Percentiles rank a stretch among this genome's conserved stretches.
Evolutionary conservation across 495 filamentous ascomycete genomes (phyloP).

Genomic region (Penicillium argentinense): DNA sequence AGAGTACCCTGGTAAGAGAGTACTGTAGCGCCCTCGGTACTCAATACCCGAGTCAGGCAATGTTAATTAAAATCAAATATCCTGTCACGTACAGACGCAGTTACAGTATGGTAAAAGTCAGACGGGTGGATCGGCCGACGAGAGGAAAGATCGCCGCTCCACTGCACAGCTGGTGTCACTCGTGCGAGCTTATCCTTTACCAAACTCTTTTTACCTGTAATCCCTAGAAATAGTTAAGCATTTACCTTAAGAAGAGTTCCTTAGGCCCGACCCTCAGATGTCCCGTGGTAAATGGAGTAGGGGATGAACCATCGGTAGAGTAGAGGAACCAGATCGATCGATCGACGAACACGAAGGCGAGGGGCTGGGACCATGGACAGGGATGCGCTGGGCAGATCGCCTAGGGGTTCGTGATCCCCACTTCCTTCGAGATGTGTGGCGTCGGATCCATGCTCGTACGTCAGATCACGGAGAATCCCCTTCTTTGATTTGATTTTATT

Average conservation of each 20-base stretch:
- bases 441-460: slow-evolving; percentile 20
- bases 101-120: too few species aligned
- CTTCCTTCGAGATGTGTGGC: slow-evolving; percentile 29
- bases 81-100: too few species aligned
- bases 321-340: slow-evolving; percentile 14
- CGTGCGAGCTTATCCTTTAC: too few species aligned
- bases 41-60: too few species aligned
- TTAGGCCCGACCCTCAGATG: slow-evolving; percentile 8
- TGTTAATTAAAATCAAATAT: too few species aligned
- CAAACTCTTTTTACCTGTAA: too few species aligned
- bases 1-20: too few species aligned
- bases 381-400: slow-evolving; percentile 20
- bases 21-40: too few species aligned
- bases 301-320: not conserved
- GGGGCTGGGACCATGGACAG: slow-evolving; percentile 20
- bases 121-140: too few species aligned
- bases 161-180: too few species aligned
- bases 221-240: too few species aligned
- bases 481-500: slow-evolving; percentile 10
- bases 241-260: not conserved
- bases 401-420: slow-evolving; percentile 17
- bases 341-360: slow-evolving; percentile 17
- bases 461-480: slow-evolving; percentile 26
- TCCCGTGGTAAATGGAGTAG: slow-evolving; percentile 4
- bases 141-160: too few species aligned